Evolutionary conservation across 768 basidiomycete species (phyloP), one percentile per base, ranked within the genome.

Genomic region (Piloderma croceum): DNA sequence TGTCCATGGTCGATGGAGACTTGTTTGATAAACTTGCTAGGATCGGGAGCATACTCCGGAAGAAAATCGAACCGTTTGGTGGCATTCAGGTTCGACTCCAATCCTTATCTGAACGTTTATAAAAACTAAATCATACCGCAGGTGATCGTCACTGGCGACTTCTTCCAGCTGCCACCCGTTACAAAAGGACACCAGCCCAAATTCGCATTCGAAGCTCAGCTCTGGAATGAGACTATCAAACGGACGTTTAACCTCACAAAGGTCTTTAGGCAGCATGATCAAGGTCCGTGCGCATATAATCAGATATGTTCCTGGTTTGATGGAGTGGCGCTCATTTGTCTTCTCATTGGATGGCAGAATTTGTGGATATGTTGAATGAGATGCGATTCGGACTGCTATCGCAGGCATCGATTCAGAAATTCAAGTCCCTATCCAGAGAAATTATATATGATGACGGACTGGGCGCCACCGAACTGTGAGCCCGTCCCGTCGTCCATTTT

Each of bases 81-180:
- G 96, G 90, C 2, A 93, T 98, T 20, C 94, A 98, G 71, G 86
- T 86, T 24, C 7, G 58, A 39, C 12, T 11, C 31, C 31, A 17
- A 38, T 25, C 3, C 13, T n/a, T 19, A 10, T 4, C 5, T n/a
- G 9, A 27, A 24, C 18, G 31, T 11, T 12, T 20, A 20, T 31
- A 21, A 25, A 25, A 4, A 19, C 40, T n/a, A n/a, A n/a, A 34
- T 32, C 34, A 33, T 25, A 9, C 18, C 38, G 6, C 55, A 91
- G 87, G 64, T 97, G 29, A 71, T 98, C 44, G 82, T 97, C 18
- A 94, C 92, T 2, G 96, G 96, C 6, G 96, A 99, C 57, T 98
- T 98, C 67, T 97, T 98, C 67, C 94, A 99, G 59, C 76, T 99
- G 4, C 96, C 96, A 1, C 96, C 96, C 2, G 92, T 98, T 0